Evolutionary conservation across 2,329 filamentous ascomycete genomes (phyloP).

Genomic region (Raffaelea arxii): DNA sequence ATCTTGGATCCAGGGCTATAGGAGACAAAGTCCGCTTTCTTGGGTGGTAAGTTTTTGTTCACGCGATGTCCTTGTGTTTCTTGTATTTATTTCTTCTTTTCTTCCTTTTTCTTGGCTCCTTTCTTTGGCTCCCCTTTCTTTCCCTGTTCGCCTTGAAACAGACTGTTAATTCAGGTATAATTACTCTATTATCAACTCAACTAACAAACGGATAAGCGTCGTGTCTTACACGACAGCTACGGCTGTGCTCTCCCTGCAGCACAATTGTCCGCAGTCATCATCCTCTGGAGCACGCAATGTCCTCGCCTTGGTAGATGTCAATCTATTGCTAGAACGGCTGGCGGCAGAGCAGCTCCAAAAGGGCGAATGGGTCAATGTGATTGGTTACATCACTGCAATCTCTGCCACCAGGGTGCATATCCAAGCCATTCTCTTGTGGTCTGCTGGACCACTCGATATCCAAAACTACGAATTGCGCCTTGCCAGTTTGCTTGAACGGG

Average conservation of each 20-base stretch:
- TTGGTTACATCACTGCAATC: conserved; percentile 59
- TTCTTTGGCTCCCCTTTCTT: background rate
- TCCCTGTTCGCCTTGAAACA: background rate
- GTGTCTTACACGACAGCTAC: conserved; percentile 39
- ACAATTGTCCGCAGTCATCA: conserved; percentile 46
- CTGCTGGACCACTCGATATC: conserved; percentile 62
- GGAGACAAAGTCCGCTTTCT: conserved; percentile 83
- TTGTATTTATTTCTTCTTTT: background rate
- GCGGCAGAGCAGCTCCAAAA: conserved; percentile 53
- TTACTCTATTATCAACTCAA: too few relatives aligned
- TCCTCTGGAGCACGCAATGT: too few relatives aligned
- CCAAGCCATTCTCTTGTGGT: conserved; percentile 71
- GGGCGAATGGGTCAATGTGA: conserved; percentile 83
- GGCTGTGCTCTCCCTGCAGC: conserved; percentile 57
- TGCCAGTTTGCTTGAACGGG: conserved; percentile 17
- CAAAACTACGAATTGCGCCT: conserved; percentile 59
- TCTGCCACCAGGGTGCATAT: conserved; percentile 31
- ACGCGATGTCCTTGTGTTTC: background rate
- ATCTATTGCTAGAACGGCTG: conserved; percentile 58
- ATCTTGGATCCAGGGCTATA: conserved; percentile 38
- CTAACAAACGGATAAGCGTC: too few relatives aligned
- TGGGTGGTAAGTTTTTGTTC: conserved; percentile 62
- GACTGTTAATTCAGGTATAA: background rate
- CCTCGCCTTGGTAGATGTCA: conserved; percentile 57
- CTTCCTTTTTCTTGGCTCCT: background rate